Conservation (phyloP, 2,329 filamentous ascomycete genomes). For the Fusarium sambucinum region DNA sequence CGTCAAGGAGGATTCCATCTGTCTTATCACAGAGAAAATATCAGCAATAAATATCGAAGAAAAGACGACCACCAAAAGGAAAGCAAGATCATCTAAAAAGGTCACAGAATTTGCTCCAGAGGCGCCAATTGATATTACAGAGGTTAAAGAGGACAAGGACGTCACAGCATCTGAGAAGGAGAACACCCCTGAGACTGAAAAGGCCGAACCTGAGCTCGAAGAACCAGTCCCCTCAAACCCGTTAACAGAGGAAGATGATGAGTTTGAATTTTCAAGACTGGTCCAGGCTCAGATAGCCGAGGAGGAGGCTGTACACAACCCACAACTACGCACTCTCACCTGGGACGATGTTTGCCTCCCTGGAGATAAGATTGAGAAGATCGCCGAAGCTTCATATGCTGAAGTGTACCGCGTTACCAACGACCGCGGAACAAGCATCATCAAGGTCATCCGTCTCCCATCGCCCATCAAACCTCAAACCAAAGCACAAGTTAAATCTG, state of each 20-base stretch:
- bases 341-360: slow-evolving; percentile 70
- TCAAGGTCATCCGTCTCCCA: slow-evolving; percentile 72
- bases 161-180: slow-evolving; percentile 3
- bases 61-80: slow-evolving; percentile 21
- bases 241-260: slow-evolving; percentile 11
- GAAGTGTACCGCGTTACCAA: slow-evolving; percentile 74
- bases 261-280: not conserved
- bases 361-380: slow-evolving; percentile 68
- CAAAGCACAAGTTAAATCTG: slow-evolving; percentile 65
- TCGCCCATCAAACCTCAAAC: slow-evolving; percentile 70
- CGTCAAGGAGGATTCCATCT: slow-evolving; percentile 46
- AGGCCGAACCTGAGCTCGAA: not conserved
- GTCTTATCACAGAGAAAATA: slow-evolving; percentile 53
- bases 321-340: slow-evolving; percentile 58
- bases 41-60: slow-evolving; percentile 49
- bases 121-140: slow-evolving; percentile 16
- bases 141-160: slow-evolving; percentile 9
- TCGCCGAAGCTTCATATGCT: slow-evolving; percentile 75
- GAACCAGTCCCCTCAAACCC: slow-evolving; percentile 1
- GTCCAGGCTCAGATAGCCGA: slow-evolving; percentile 22
- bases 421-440: slow-evolving; percentile 70
- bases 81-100: slow-evolving; percentile 33
- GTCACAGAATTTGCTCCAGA: slow-evolving; percentile 14
- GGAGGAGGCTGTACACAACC: slow-evolving; percentile 44
- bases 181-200: not conserved